Conservation (phyloP, 83 land plant species). For the Picea abies region DNA sequence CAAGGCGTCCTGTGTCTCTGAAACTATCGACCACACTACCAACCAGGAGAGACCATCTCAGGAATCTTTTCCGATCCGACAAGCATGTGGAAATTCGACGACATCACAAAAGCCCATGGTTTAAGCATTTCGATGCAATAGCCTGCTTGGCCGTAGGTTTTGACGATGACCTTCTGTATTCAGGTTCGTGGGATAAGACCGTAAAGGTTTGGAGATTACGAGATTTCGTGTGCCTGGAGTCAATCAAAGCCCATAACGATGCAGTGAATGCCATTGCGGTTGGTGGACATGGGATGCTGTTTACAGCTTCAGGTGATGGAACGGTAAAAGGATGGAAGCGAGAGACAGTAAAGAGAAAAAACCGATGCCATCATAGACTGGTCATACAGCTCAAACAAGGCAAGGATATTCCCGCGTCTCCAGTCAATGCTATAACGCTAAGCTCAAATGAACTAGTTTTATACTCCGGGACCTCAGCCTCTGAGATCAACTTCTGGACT, state of each 20-base stretch:
- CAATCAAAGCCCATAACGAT: conserved; percentile 54
- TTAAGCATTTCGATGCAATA: conserved; percentile 39
- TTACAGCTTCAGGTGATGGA: conserved; percentile 53
- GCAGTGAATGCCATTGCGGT: conserved; percentile 41
- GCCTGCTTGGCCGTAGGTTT: conserved; percentile 44
- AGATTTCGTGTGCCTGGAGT: conserved; percentile 41
- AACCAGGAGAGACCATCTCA: too few species aligned
- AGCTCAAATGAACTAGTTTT: conserved; percentile 23
- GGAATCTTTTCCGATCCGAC: too few species aligned
- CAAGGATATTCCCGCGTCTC: conserved; percentile 19
- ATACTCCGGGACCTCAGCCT: conserved; percentile 57
- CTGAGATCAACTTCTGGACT: conserved; percentile 50
- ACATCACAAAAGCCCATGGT: too few species aligned
- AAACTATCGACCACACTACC: too few species aligned
- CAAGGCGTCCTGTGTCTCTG: too few species aligned
- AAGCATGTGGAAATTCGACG: too few species aligned
- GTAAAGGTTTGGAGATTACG: conserved; percentile 49
- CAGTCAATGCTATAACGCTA: conserved; percentile 51
- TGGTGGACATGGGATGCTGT: conserved; percentile 33
- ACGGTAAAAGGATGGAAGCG: conserved; percentile 51
- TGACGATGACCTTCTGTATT: conserved; percentile 41
- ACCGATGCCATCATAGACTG: too few species aligned
- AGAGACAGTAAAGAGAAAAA: neutral
- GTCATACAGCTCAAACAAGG: too few species aligned
- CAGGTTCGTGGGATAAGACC: conserved; percentile 55